These are phyloP conservation scores for Boletus fagicola DNA, from an alignment of 768 basidiomycete genomes.

Conservation along the genomic window DNA sequence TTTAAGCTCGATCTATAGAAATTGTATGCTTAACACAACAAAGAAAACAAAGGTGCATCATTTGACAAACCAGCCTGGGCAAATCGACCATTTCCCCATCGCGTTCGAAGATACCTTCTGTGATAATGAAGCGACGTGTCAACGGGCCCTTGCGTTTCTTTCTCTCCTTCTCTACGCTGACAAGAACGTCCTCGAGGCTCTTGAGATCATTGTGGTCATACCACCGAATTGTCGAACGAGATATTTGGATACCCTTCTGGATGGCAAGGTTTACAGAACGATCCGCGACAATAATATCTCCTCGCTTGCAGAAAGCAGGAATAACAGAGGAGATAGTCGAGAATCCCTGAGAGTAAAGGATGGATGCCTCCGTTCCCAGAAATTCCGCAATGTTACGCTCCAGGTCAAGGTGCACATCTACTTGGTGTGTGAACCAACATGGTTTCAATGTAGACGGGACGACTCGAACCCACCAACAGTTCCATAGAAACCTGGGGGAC, in stretches of 20 bases:
- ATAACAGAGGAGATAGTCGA: conserved; percentile 91
- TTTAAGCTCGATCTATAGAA: conserved; percentile 85
- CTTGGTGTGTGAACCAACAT: conserved; percentile 7
- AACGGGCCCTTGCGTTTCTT: conserved; percentile 79
- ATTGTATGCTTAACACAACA: not conserved
- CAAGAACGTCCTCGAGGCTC: conserved; percentile 84
- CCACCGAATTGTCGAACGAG: conserved; percentile 89
- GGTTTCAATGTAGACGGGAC: not conserved
- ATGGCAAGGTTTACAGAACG: conserved; percentile 94
- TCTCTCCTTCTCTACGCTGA: conserved; percentile 82
- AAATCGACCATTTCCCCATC: conserved; percentile 92
- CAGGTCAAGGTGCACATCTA: conserved; percentile 88
- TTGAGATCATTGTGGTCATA: conserved; percentile 95
- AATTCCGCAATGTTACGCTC: conserved; percentile 91
- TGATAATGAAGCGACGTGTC: conserved; percentile 91
- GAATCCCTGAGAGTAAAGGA: conserved; percentile 94
- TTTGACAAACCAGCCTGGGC: conserved; percentile 75
- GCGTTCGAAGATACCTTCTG: conserved; percentile 95
- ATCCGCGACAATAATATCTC: conserved; percentile 97
- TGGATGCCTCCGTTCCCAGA: conserved; percentile 82
- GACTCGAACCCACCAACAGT: conserved; percentile 67
- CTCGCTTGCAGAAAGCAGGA: conserved; percentile 95
- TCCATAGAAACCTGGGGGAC: conserved; percentile 96
- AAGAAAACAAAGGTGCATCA: not conserved
- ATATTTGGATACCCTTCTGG: conserved; percentile 94